These are phyloP conservation scores for Marvania coccoides DNA, from an alignment of 139 green algal genomes.

Conservation along the genomic window DNA sequence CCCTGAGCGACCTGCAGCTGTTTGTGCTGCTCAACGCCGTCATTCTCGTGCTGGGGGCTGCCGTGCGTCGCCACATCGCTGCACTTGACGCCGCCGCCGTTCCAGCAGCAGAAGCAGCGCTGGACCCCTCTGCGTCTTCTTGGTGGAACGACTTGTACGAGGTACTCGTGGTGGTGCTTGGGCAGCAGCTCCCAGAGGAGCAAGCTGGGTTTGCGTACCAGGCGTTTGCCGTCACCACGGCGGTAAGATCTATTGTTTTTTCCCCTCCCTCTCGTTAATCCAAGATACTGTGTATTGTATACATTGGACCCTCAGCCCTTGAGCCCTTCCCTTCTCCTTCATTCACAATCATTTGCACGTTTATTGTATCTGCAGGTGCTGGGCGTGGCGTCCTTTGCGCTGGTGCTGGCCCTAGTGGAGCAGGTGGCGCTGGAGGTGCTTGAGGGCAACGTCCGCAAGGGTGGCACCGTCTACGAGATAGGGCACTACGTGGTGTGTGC, in stretches of 20 bases:
- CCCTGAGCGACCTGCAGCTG: not conserved
- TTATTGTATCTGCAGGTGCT: too few relatives aligned
- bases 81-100: not conserved
- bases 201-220: not conserved
- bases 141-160: not conserved
- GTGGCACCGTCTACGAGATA: constrained; percentile 31
- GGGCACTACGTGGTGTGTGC: constrained; percentile 27
- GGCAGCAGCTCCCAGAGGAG: constrained; percentile 5
- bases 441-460: constrained; percentile 25
- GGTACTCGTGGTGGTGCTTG: constrained; percentile 7
- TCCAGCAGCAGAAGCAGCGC: too few relatives aligned
- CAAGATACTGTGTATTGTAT: not conserved
- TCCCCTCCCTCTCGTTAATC: too few relatives aligned
- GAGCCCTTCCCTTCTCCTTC: too few relatives aligned
- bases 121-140: not conserved
- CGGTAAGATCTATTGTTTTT: too few relatives aligned
- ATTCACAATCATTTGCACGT: too few relatives aligned
- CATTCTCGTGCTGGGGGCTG: not conserved
- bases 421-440: constrained; percentile 28
- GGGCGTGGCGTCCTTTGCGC: constrained; percentile 48
- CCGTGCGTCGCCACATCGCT: not conserved
- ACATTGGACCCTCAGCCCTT: not conserved
- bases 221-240: constrained; percentile 1
- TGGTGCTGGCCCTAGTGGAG: constrained; percentile 53
- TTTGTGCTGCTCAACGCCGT: not conserved